Percentiles rank a stretch among this genome's conserved stretches.
phyloP scores from a whole-genome alignment of 2,329 filamentous ascomycete genomes.

The Coniochaeta sp. region DNA sequence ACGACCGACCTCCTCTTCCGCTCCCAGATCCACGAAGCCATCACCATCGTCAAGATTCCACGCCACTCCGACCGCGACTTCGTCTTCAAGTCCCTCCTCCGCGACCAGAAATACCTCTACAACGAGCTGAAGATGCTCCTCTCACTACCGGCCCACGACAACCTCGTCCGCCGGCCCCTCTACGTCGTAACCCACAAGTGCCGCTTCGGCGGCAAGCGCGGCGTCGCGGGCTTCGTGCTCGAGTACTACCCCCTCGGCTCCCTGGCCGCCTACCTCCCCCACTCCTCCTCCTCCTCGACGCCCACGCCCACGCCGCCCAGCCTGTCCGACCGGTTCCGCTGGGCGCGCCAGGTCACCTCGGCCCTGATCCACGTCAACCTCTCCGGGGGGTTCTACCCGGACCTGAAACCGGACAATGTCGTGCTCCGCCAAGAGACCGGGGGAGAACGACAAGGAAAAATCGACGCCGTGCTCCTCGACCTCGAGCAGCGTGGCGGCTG shows the following conservation, averaged over 20 bases:
- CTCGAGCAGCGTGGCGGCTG: constrained; percentile 18
- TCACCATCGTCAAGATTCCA: constrained; percentile 10
- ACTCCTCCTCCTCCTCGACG: too few species aligned
- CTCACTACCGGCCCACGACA: constrained; percentile 8
- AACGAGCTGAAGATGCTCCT: constrained; percentile 17
- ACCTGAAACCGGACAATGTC: constrained; percentile 17
- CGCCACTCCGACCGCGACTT: not conserved
- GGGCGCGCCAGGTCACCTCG: constrained; percentile 12
- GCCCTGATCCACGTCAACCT: constrained; percentile 13
- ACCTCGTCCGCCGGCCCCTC: constrained; percentile 8
- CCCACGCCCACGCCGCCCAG: not conserved
- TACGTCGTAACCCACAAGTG: constrained; percentile 11
- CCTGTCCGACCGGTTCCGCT: constrained; percentile 7
- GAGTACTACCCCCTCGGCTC: constrained; percentile 12
- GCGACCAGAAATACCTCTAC: constrained; percentile 16
- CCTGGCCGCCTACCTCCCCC: constrained; percentile 8
- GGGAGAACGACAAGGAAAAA: not conserved
- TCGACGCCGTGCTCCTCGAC: constrained; percentile 14
- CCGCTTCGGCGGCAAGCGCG: constrained; percentile 11
- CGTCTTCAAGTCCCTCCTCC: constrained; percentile 14
- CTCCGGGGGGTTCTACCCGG: constrained; percentile 12
- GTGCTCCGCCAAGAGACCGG: constrained; percentile 5
- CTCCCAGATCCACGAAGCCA: constrained; percentile 15
- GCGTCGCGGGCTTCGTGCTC: constrained; percentile 15
- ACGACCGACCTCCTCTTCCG: constrained; percentile 8